Conservation (phyloP, 805 yeast species). For the Starmerella roubikii region DNA sequence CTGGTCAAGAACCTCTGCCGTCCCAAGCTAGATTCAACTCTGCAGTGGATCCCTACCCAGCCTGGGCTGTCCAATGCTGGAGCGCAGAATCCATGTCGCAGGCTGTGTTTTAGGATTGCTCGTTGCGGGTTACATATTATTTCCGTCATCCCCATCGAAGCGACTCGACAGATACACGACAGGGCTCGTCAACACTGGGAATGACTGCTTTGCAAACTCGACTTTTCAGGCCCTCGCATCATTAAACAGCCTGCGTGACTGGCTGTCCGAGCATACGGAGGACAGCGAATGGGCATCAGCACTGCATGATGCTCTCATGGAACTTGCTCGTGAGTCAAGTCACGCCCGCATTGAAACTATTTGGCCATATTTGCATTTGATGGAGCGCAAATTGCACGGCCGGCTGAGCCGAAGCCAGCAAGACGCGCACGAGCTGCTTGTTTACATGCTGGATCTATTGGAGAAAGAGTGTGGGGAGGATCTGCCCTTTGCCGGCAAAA, state of each 20-base stretch:
- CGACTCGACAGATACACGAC: slow-evolving; percentile 38
- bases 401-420: slow-evolving; percentile 72
- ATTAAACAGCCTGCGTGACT: slow-evolving; percentile 17
- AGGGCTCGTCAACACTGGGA: slow-evolving; percentile 67
- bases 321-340: slow-evolving; percentile 49
- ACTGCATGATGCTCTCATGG: slow-evolving; percentile 14
- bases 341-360: slow-evolving; percentile 42
- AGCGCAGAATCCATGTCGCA: neutral
- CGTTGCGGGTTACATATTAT: slow-evolving; percentile 4
- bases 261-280: slow-evolving; percentile 12
- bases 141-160: slow-evolving; percentile 1
- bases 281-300: slow-evolving; percentile 17
- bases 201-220: slow-evolving; percentile 88
- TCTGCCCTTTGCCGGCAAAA: slow-evolving; percentile 53
- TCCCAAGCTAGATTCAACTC: too few relatives aligned
- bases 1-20: too few relatives aligned
- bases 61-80: too few relatives aligned
- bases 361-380: slow-evolving; percentile 60
- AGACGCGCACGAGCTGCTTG: slow-evolving; percentile 89
- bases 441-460: slow-evolving; percentile 63
- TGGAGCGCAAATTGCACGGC: slow-evolving; percentile 61
- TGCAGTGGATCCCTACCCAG: too few relatives aligned
- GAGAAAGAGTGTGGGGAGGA: slow-evolving; percentile 23
- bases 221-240: slow-evolving; percentile 50
- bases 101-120: neutral